Evolutionary conservation across 805 yeast genomes (phyloP).

Genomic region (Metschnikowia matae): DNA sequence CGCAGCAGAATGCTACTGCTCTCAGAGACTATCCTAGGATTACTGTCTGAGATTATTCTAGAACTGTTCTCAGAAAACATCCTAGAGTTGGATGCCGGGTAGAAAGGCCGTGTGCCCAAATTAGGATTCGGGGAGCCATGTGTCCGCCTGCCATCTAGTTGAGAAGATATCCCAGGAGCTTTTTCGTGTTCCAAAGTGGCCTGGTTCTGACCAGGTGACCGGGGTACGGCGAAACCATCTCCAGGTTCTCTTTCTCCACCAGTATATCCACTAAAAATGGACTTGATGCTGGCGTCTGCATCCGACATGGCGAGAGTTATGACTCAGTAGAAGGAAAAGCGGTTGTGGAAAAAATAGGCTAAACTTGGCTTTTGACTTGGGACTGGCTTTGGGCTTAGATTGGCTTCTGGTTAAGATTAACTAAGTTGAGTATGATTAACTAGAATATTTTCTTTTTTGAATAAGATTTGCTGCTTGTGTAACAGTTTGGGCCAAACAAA

Average conservation of each 20-base stretch:
- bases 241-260: neutral
- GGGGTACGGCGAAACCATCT: neutral
- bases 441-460: too few species aligned
- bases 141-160: neutral
- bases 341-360: neutral
- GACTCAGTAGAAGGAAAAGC: neutral
- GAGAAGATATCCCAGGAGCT: neutral
- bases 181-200: neutral
- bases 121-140: neutral
- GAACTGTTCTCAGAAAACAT: neutral
- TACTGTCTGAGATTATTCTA: too few species aligned
- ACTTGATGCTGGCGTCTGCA: conserved; percentile 40
- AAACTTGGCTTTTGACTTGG: neutral
- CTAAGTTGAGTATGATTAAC: too few species aligned
- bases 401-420: too few species aligned
- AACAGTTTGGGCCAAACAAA: neutral
- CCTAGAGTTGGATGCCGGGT: neutral
- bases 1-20: neutral
- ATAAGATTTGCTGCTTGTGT: too few species aligned
- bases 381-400: neutral
- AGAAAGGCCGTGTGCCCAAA: conserved; percentile 1
- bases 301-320: conserved; percentile 28
- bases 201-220: neutral
- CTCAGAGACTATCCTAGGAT: neutral
- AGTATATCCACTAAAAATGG: conserved; percentile 33